Percentiles rank a stretch among this genome's conserved stretches.
Conservation (phyloP, 768 basidiomycete genomes). For the Agaricus sinodeliciosus region DNA sequence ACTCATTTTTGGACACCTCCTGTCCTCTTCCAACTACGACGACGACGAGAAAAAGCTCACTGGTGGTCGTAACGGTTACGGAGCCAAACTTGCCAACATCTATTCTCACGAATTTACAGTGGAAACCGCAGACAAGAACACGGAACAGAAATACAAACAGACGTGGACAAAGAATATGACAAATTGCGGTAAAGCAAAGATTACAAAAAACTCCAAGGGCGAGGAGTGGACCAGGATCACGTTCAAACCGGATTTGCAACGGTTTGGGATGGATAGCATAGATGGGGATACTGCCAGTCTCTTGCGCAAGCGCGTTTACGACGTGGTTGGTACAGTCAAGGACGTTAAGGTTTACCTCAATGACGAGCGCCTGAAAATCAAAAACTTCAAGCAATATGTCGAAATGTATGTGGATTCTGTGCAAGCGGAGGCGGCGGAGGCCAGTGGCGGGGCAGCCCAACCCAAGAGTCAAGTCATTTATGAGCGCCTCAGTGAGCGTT, state of each 20-base stretch:
- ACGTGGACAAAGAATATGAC: conserved; percentile 93
- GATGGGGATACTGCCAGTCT: conserved; percentile 89
- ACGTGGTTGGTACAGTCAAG: conserved; percentile 92
- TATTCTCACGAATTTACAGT: conserved; percentile 95
- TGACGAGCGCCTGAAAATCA: conserved; percentile 86
- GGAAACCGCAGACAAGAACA: conserved; percentile 89
- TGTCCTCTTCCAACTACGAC: conserved; percentile 95
- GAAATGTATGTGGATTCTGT: conserved; percentile 86
- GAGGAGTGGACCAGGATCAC: conserved; percentile 93
- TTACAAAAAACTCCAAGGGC: conserved; percentile 80
- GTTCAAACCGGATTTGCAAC: conserved; percentile 85
- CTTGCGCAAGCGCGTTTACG: conserved; percentile 90
- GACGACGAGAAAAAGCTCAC: conserved; percentile 98
- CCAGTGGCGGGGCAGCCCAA: conserved; percentile 73
- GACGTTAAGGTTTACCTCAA: conserved; percentile 93
- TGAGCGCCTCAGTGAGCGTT: conserved; percentile 73
- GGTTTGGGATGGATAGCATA: conserved; percentile 88
- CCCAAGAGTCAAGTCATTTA: conserved; percentile 75
- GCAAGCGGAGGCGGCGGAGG: conserved; percentile 59
- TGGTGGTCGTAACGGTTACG: conserved; percentile 97
- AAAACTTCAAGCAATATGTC: conserved; percentile 95
- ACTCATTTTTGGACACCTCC: conserved; percentile 92
- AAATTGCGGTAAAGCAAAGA: conserved; percentile 82
- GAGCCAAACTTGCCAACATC: conserved; percentile 97
- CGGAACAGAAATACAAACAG: conserved; percentile 88